phyloP scores from a whole-genome alignment of 2,329 filamentous ascomycete genomes.

The Geosmithia flava region DNA sequence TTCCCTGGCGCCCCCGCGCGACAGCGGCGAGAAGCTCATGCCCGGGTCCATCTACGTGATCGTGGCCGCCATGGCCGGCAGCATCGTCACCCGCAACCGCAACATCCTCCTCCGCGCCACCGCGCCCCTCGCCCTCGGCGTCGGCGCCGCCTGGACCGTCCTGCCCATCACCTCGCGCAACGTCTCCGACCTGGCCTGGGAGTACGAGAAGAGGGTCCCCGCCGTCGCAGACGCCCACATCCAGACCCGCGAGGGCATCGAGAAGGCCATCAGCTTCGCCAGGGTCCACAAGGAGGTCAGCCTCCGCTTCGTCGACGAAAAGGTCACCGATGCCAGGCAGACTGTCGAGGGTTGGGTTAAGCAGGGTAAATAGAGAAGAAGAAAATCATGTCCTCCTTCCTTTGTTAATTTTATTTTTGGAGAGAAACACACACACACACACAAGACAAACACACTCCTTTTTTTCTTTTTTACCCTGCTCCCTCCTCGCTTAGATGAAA shows the following conservation, averaged over 20 bases:
- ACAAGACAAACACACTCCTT: background rate
- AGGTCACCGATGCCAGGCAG: slow-evolving; percentile 64
- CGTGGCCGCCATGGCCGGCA: slow-evolving; percentile 88
- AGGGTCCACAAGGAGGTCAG: slow-evolving; percentile 62
- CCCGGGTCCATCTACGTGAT: slow-evolving; percentile 87
- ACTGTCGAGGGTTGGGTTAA: slow-evolving; percentile 79
- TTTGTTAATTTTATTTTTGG: too few relatives aligned
- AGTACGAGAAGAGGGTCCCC: slow-evolving; percentile 83
- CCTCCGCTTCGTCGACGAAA: slow-evolving; percentile 64
- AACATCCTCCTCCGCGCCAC: slow-evolving; percentile 70
- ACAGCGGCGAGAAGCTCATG: slow-evolving; percentile 79
- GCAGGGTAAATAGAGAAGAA: slow-evolving; percentile 60
- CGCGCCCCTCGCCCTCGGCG: slow-evolving; percentile 66
- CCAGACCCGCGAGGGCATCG: slow-evolving; percentile 53
- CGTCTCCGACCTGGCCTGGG: slow-evolving; percentile 75
- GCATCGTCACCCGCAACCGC: slow-evolving; percentile 79
- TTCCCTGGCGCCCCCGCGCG: slow-evolving; percentile 72
- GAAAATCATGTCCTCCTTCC: slow-evolving; percentile 1
- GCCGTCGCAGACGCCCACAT: slow-evolving; percentile 73
- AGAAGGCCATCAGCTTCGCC: slow-evolving; percentile 60
- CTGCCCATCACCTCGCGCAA: slow-evolving; percentile 87
- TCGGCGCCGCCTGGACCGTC: slow-evolving; percentile 73
- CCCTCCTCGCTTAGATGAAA: background rate
- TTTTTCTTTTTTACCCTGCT: background rate
- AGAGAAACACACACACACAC: too few relatives aligned